phyloP scores from a whole-genome alignment of 2,329 filamentous ascomycete genomes.

The Fonsecaea pedrosoi region DNA sequence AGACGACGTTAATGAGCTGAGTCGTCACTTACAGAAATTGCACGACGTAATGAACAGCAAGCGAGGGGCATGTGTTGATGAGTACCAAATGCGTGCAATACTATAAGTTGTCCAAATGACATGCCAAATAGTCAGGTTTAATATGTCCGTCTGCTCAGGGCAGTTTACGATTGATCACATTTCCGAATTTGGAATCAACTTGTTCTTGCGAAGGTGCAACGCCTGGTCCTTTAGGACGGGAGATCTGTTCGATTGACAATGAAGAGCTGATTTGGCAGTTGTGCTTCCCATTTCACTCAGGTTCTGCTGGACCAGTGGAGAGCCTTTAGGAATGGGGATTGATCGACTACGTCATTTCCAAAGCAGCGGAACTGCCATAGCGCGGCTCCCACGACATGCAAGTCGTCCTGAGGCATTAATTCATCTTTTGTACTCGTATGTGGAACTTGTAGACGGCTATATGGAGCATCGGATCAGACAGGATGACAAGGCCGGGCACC shows the following conservation, averaged over 20 bases:
- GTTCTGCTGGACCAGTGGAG: neutral
- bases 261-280: neutral
- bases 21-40: neutral
- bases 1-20: neutral
- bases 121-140: neutral
- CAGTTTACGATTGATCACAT: neutral
- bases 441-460: neutral
- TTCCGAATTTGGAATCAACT: neutral
- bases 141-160: neutral
- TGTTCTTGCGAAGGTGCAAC: neutral
- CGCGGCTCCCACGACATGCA: neutral
- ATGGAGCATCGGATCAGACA: constrained; percentile 8
- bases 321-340: neutral
- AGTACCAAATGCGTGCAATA: neutral
- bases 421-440: neutral
- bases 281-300: neutral
- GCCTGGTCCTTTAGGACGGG: neutral
- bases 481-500: neutral
- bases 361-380: neutral
- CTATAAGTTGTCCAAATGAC: neutral
- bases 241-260: neutral
- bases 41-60: neutral
- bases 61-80: neutral
- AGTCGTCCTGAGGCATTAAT: neutral
- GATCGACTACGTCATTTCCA: neutral